Evolutionary conservation across 129 eudicot species (phyloP).

Genomic region (Logfia minima): DNA sequence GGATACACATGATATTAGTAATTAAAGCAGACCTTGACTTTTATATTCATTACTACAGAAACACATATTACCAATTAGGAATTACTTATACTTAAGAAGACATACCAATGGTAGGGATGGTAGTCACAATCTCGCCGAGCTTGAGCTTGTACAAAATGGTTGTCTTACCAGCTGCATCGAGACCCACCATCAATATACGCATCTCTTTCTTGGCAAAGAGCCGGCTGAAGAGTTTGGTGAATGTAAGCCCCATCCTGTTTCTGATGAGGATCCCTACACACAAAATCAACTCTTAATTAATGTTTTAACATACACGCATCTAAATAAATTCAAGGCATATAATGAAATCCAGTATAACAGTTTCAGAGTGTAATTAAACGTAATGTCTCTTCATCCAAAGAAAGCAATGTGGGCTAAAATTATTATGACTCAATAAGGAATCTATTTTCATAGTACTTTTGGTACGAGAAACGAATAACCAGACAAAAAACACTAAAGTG

Average conservation of each 20-base stretch:
- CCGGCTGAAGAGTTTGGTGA: constrained; percentile 95
- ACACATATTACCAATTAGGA: neutral
- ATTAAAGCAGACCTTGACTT: neutral
- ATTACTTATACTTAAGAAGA: neutral
- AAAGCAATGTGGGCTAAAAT: neutral
- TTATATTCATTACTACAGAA: neutral
- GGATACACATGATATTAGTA: neutral
- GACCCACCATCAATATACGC: constrained; percentile 99
- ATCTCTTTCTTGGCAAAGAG: constrained; percentile 98
- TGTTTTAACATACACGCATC: neutral
- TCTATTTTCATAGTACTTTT: neutral
- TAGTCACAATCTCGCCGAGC: constrained; percentile 98
- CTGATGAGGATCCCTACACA: constrained; percentile 47
- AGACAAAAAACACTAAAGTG: neutral
- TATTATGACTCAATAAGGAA: neutral
- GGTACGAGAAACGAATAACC: neutral
- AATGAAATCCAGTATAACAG: neutral
- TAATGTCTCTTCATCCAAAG: neutral
- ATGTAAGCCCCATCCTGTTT: constrained; percentile 81
- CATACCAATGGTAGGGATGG: constrained; percentile 97
- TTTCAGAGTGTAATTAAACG: neutral
- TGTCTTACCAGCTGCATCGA: constrained; percentile 99
- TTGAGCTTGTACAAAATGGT: constrained; percentile 97
- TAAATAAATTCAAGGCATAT: neutral
- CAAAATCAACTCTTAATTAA: neutral